Conservation (phyloP, 192 early-diverging fungal species). For the Coemansia sp. region DNA sequence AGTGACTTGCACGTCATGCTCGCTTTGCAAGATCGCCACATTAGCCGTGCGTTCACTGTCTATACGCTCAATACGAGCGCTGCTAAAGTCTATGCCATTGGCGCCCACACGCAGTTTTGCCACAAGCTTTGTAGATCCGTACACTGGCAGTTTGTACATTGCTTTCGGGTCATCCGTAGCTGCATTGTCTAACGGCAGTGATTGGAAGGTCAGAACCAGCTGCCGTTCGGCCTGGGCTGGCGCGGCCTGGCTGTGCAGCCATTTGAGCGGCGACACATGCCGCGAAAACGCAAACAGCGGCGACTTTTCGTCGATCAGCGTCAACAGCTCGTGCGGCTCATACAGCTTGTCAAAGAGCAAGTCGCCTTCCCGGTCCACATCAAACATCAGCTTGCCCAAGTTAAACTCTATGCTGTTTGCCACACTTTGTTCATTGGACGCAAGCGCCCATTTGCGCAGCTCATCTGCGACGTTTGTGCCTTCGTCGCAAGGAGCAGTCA, state of each 20-base stretch:
- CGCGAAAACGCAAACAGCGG: conserved; percentile 39
- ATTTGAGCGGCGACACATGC: conserved; percentile 35
- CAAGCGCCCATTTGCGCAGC: conserved; percentile 20
- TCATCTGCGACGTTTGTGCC: background rate
- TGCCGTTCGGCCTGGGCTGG: conserved; percentile 9
- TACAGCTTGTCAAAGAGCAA: conserved; percentile 13
- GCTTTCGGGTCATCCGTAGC: conserved; percentile 2
- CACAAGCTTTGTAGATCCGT: conserved; percentile 12
- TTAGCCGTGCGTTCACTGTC: conserved; percentile 7
- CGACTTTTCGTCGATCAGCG: conserved; percentile 3
- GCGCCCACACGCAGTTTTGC: conserved; percentile 16
- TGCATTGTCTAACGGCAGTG: background rate
- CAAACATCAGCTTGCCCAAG: conserved; percentile 39
- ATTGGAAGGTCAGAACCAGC: conserved; percentile 18
- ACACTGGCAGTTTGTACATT: conserved; percentile 16
- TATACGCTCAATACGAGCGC: conserved; percentile 5
- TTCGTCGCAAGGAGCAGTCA: background rate
- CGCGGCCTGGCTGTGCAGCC: conserved; percentile 18
- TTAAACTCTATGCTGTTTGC: conserved; percentile 7
- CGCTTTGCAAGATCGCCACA: conserved; percentile 31
- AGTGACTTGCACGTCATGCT: conserved; percentile 26
- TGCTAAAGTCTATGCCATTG: conserved; percentile 12
- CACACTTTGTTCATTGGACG: background rate
- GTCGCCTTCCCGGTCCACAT: conserved; percentile 17
- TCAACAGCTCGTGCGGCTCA: conserved; percentile 20